Evolutionary conservation across 2,329 filamentous ascomycete species (phyloP), one percentile per base, ranked within the genome.

Genomic region (Bipolaris gigantea): DNA sequence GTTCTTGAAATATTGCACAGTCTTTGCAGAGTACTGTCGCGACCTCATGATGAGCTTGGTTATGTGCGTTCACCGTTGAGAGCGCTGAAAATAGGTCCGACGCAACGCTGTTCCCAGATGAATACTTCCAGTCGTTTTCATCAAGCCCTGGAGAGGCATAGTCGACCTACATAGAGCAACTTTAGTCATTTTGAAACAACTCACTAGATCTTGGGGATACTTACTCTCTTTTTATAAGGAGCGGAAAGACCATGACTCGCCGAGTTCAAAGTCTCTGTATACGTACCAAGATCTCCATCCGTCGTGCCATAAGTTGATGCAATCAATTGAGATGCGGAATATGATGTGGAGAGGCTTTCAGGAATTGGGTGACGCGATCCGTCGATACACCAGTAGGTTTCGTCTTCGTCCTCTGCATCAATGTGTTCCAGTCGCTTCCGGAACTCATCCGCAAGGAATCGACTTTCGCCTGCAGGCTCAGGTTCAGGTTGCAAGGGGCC

Each of bases 91-190:
- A 15, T 9, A 50, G 21, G 13, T 2, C 2, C 13, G 15, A 30
- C 1, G 19, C 32, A 4, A 50, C 1, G 1, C 25, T 41, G 9
- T 50, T 43, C 7, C 39, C 39, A n/a, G 48, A 50, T 8, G 25
- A 39, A 32, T 43, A 43, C 25, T 23, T 48, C 38, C 49, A 48
- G 18, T 43, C 53, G 5, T 48, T 39, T 18, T 49, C 51, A 25
- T 54, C 51, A n/a, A 50, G 50, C 27, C 48, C 44, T 27, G 50
- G 44, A 35, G n/a, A 30, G 9, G 18, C 50, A 21, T 53, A 53
- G 7, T 48, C 34, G 18, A 33, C n/a, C 42, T 52, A 25, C 2
- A 7, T 5, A 23, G 16, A 18, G 10, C 4, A 4, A 18, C 13
- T 19, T 49, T 25, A 42, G 38, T 18, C 11, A 16, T 32, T 9